Evolutionary conservation across 345 rosid species (phyloP).

Genomic region (Mangifera indica): DNA sequence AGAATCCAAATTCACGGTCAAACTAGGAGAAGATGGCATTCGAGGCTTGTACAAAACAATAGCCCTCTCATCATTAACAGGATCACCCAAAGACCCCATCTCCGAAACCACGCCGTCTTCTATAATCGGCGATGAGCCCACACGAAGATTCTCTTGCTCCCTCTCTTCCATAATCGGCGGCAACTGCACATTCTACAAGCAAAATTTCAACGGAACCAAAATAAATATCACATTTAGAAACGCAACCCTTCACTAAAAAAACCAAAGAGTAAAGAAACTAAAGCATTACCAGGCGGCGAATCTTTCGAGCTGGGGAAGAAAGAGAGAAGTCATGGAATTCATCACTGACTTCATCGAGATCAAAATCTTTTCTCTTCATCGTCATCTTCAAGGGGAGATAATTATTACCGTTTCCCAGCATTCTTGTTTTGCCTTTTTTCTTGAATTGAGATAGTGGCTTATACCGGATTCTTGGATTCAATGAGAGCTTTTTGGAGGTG

Average conservation of each 20-base stretch:
- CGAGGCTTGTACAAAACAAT: constrained; percentile 57
- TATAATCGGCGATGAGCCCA: background rate
- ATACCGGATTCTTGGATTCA: background rate
- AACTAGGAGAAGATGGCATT: constrained; percentile 26
- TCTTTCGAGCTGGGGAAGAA: constrained; percentile 73
- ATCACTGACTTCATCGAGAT: constrained; percentile 59
- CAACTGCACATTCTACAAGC: constrained; percentile 44
- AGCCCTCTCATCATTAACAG: constrained; percentile 59
- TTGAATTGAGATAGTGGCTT: too few species aligned
- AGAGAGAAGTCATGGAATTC: constrained; percentile 81
- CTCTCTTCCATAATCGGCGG: constrained; percentile 68
- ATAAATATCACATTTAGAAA: background rate
- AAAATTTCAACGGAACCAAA: background rate
- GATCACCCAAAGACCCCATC: background rate
- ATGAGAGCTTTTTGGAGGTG: background rate
- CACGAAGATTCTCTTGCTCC: constrained; percentile 20
- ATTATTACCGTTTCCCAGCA: constrained; percentile 14
- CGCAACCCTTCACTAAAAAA: background rate
- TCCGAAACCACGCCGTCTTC: background rate
- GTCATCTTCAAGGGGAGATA: constrained; percentile 24
- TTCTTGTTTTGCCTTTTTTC: background rate
- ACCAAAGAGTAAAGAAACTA: background rate
- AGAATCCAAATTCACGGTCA: constrained; percentile 38
- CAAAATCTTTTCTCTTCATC: constrained; percentile 60
- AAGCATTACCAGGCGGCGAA: constrained; percentile 63